Percentiles rank a stretch among this genome's conserved stretches.
Evolutionary conservation across 2,329 filamentous ascomycete genomes (phyloP).

Genomic region (Penicillium italicum): DNA sequence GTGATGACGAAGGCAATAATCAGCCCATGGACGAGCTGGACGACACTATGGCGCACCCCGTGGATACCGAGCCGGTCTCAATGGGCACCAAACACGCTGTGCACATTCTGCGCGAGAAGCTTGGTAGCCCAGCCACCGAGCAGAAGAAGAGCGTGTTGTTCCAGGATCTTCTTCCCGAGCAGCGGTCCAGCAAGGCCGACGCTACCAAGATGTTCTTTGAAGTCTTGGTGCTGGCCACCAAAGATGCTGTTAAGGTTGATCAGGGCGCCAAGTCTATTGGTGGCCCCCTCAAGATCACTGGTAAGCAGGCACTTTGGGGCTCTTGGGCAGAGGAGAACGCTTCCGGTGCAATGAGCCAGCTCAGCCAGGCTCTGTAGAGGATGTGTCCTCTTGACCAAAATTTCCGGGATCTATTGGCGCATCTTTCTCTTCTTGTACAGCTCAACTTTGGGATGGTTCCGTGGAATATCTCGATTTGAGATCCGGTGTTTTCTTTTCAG

Average conservation of each 20-base stretch:
- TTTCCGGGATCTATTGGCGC: conserved; percentile 15
- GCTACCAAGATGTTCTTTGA: conserved; percentile 99
- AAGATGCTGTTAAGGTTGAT: conserved; percentile 96
- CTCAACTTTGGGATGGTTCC: conserved; percentile 20
- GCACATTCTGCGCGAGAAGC: conserved; percentile 84
- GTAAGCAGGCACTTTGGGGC: conserved; percentile 95
- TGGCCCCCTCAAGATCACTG: conserved; percentile 75
- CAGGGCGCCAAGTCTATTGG: conserved; percentile 71
- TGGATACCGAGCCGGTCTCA: conserved; percentile 81
- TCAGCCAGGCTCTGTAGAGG: conserved; percentile 28
- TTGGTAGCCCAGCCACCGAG: conserved; percentile 64
- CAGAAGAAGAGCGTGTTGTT: conserved; percentile 80
- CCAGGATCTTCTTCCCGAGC: conserved; percentile 83
- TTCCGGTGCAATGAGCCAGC: conserved; percentile 43
- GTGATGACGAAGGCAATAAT: conserved; percentile 47
- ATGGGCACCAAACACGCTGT: conserved; percentile 93
- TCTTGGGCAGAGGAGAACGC: conserved; percentile 78
- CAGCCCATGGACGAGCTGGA: conserved; percentile 64
- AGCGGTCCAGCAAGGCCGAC: conserved; percentile 75
- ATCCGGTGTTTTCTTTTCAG: conserved; percentile 21
- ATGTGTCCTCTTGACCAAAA: conserved; percentile 6
- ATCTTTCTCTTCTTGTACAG: conserved; percentile 26
- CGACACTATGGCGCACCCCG: conserved; percentile 74
- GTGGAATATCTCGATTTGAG: conserved; percentile 19
- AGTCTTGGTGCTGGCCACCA: conserved; percentile 89